Evolutionary conservation across 2,329 filamentous ascomycete genomes (phyloP).

Genomic region (Trichoderma sp.): DNA sequence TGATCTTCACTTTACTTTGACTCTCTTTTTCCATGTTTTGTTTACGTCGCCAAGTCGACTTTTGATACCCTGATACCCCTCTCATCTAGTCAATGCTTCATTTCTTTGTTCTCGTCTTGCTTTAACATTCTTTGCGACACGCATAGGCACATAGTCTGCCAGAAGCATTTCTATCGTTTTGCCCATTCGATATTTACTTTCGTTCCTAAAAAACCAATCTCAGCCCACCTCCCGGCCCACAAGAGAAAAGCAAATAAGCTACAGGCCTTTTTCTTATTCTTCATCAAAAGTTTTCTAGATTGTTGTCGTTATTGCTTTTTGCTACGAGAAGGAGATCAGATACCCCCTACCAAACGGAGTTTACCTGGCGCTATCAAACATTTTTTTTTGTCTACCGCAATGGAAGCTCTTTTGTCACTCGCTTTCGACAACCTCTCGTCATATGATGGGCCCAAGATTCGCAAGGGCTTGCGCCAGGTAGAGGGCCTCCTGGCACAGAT

Average conservation of each 20-base stretch:
- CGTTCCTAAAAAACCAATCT: background rate
- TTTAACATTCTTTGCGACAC: constrained; percentile 3
- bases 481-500: constrained; percentile 94
- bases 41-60: background rate
- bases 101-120: constrained; percentile 10
- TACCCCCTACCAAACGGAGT: background rate
- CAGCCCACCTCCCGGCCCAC: constrained; percentile 3
- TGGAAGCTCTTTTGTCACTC: constrained; percentile 90
- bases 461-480: constrained; percentile 91
- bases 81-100: background rate
- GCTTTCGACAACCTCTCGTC: constrained; percentile 97
- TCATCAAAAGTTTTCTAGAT: background rate
- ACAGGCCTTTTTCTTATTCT: background rate
- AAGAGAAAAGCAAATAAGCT: background rate
- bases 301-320: background rate
- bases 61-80: constrained; percentile 12
- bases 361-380: background rate
- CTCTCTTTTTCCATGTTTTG: constrained; percentile 10
- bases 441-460: constrained; percentile 84
- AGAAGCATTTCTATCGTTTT: background rate
- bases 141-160: background rate
- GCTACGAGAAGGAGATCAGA: background rate
- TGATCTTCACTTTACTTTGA: constrained; percentile 7
- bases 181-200: background rate
- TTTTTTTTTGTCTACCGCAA: constrained; percentile 45